phyloP scores from a whole-genome alignment of 768 basidiomycete genomes.

The Pleurotus ostreatus region DNA sequence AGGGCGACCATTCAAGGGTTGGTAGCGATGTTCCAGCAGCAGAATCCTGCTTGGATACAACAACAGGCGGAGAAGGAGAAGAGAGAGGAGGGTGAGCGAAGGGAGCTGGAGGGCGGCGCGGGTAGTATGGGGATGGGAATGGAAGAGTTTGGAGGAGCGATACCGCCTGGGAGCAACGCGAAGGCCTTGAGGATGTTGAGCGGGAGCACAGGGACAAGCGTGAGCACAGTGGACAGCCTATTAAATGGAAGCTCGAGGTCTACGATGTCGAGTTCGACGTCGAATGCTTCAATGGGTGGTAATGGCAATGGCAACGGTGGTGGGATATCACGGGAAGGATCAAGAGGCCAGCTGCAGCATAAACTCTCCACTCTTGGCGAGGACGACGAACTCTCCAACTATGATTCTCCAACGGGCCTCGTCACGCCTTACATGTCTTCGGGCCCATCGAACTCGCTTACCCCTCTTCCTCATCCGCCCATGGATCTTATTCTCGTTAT shows the following conservation, averaged over 20 bases:
- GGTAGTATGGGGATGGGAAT: constrained; percentile 32
- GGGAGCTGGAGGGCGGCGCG: neutral
- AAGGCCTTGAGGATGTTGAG: constrained; percentile 81
- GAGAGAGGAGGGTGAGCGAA: neutral
- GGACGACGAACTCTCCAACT: constrained; percentile 61
- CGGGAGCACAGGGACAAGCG: constrained; percentile 65
- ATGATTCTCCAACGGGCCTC: constrained; percentile 53
- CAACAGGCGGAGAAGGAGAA: constrained; percentile 32
- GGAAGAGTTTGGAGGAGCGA: constrained; percentile 71
- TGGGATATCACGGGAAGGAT: neutral
- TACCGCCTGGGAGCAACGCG: constrained; percentile 29
- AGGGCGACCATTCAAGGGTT: constrained; percentile 76
- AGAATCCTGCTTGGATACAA: constrained; percentile 32
- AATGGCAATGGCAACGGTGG: neutral
- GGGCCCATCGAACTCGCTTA: constrained; percentile 75
- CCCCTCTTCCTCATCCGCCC: constrained; percentile 80
- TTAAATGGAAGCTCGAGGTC: constrained; percentile 65
- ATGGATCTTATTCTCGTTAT: constrained; percentile 92
- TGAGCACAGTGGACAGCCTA: constrained; percentile 65
- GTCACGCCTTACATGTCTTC: constrained; percentile 70
- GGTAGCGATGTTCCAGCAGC: constrained; percentile 66
- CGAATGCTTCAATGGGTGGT: constrained; percentile 48
- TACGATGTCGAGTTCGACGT: constrained; percentile 71
- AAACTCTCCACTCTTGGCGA: constrained; percentile 69
- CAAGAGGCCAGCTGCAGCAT: constrained; percentile 33